Evolutionary conservation across 1,284 basidiomycete genomes (phyloP).

Genomic region (Vanrija sp.): DNA sequence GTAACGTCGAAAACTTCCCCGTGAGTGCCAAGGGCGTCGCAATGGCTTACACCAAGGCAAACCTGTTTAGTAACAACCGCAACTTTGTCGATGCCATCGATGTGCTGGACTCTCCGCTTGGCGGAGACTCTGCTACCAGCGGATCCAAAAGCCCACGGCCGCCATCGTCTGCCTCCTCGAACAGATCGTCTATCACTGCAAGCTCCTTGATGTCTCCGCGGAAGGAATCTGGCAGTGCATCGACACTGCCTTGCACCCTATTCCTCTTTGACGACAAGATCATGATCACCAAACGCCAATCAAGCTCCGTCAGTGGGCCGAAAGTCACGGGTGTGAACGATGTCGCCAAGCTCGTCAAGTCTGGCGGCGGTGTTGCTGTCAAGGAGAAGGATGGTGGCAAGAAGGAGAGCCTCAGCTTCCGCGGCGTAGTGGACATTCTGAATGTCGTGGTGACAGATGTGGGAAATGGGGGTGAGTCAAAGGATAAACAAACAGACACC

Average conservation of each 20-base stretch:
- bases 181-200: slow-evolving; percentile 20
- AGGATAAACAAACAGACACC: background rate
- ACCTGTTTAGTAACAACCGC: slow-evolving; percentile 77
- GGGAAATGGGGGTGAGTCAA: slow-evolving; percentile 67
- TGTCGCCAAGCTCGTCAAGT: slow-evolving; percentile 68
- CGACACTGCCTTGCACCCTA: slow-evolving; percentile 73
- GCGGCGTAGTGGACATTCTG: slow-evolving; percentile 77
- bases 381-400: slow-evolving; percentile 50
- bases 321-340: slow-evolving; percentile 80
- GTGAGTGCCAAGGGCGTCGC: slow-evolving; percentile 34
- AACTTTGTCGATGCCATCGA: slow-evolving; percentile 91
- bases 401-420: slow-evolving; percentile 76
- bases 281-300: slow-evolving; percentile 82
- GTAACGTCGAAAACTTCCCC: slow-evolving; percentile 87
- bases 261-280: slow-evolving; percentile 95
- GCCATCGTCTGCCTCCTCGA: slow-evolving; percentile 17
- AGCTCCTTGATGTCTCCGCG: slow-evolving; percentile 43
- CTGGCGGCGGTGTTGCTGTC: slow-evolving; percentile 46
- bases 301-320: slow-evolving; percentile 67
- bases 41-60: slow-evolving; percentile 52
- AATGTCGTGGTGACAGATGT: slow-evolving; percentile 80
- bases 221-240: background rate
- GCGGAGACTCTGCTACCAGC: slow-evolving; percentile 48
- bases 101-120: slow-evolving; percentile 70
- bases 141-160: background rate